Conservation (phyloP, 176 grass and related monocot genomes). For the Luzula sylvatica region DNA sequence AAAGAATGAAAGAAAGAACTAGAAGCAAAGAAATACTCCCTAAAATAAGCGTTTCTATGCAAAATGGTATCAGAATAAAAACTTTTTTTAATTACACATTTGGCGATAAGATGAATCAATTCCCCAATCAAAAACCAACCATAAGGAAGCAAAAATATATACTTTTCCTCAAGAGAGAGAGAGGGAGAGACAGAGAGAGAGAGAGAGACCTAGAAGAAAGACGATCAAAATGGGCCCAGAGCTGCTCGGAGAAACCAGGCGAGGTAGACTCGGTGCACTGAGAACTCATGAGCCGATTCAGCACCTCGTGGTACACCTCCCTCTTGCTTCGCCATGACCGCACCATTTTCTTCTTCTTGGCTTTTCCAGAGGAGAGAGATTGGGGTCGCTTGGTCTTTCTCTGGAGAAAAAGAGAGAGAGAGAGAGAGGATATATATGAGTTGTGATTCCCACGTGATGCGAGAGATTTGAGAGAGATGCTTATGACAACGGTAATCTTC, state of each 20-base stretch:
- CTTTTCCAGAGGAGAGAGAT: background rate
- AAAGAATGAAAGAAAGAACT: background rate
- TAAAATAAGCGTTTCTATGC: background rate
- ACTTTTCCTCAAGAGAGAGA: background rate
- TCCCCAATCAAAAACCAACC: background rate
- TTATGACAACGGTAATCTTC: too few relatives aligned
- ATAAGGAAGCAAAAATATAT: background rate
- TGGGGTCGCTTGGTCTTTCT: too few relatives aligned
- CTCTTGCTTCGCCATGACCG: constrained; percentile 14
- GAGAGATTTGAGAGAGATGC: background rate
- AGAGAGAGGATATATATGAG: background rate
- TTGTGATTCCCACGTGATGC: constrained; percentile 10
- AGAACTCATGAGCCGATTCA: constrained; percentile 11
- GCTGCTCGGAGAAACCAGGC: constrained; percentile 1
- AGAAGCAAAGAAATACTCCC: background rate
- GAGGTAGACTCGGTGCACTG: constrained; percentile 3
- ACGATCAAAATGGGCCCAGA: constrained; percentile 20
- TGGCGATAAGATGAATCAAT: background rate
- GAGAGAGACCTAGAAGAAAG: constrained; percentile 12
- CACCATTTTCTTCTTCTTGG: background rate
- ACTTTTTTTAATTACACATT: background rate
- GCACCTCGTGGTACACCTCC: constrained; percentile 15
- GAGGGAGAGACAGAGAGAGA: background rate
- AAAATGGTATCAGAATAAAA: background rate
- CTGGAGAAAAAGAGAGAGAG: background rate